Conservation (phyloP, 2,329 filamentous ascomycete genomes). For the Blastomyces percursus region DNA sequence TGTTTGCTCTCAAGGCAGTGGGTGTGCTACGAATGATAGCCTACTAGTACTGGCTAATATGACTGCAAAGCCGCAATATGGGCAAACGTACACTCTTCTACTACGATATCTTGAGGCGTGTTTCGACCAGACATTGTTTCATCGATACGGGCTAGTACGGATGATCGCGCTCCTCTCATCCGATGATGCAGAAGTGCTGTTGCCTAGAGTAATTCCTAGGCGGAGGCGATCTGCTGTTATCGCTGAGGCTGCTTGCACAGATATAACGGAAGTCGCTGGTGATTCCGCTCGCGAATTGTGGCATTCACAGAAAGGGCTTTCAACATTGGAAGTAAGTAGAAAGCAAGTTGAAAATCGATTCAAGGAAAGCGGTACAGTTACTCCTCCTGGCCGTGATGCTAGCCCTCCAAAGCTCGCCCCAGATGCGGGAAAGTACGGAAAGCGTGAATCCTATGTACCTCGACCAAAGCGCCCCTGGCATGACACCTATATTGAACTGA, state of each 20-base stretch:
- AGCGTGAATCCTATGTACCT: conserved; percentile 19
- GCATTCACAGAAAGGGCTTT: conserved; percentile 19
- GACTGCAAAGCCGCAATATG: conserved; percentile 44
- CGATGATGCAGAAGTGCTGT: conserved; percentile 45
- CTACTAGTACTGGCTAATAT: conserved; percentile 65
- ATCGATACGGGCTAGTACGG: conserved; percentile 66
- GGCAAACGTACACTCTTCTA: conserved; percentile 46
- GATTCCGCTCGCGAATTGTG: conserved; percentile 25
- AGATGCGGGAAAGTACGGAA: conserved; percentile 12
- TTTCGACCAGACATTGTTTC: conserved; percentile 50
- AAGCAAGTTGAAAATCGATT: conserved; percentile 23
- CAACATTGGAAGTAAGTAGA: conserved; percentile 17
- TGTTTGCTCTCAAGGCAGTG: conserved; percentile 25
- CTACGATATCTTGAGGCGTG: conserved; percentile 51
- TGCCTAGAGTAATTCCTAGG: conserved; percentile 50
- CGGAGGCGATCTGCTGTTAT: conserved; percentile 48
- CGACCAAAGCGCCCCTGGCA: conserved; percentile 30
- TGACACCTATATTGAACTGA: conserved; percentile 31
- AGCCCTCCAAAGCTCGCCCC: conserved; percentile 19
- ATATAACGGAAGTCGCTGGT: conserved; percentile 20
- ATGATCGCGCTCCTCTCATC: conserved; percentile 63
- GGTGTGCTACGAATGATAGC: conserved; percentile 53
- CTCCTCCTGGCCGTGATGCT: conserved; percentile 23
- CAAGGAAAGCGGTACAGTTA: conserved; percentile 20
- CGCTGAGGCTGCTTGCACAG: conserved; percentile 47